Evolutionary conservation across 331 rosid species (phyloP), one percentile per base, ranked within the genome.

Genomic region (Erythrophleum ivorense): DNA sequence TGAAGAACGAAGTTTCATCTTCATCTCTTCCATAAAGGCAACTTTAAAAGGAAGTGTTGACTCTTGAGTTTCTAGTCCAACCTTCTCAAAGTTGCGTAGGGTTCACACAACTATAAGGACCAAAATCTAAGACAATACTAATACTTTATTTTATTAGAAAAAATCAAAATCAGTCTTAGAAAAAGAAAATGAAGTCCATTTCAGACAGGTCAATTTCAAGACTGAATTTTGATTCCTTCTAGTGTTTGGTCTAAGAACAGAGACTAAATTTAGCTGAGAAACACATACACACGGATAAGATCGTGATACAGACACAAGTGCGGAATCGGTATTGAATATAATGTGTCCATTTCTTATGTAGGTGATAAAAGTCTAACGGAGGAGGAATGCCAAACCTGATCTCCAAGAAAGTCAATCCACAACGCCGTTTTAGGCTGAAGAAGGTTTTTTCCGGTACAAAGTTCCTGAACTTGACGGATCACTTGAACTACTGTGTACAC

Each of bases 361-460:
- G 40, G 5, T 36, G 40, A 36, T 36, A 49, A 11, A 11, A 10
- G 54, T 10, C 18, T 5, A 6, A n/a, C 5, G 2, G 6, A 54
- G 24, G 2, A 62, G n/a, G n/a, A 36, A 52, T 52, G 71, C 52
- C 74, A 40, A 62, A 94, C 97, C 94, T 92, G 97, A 85, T 94
- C 97, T 14, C 97, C 97, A 43, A 79, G 53, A 45, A 91, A 91
- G 86, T 90, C 92, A 73, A 87, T 49, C 75, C 90, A 18, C 6
- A 81, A 84, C 10, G 88, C 76, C 16, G 71, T 84, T 50, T 78
- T 78, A 18, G 73, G 85, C 36, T 55, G 82, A 84, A 91, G 65
- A 52, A 78, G 1, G 33, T 43, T 73, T 75, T 50, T 87, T 14
- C 88, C 84, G 10, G 86, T 85, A 52, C 73, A 84, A 50, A 90